Percentiles rank a stretch among this genome's conserved stretches.
These are phyloP conservation scores for Glebionis coronaria DNA, from an alignment of 129 eudicot genomes.

Conservation along the genomic window DNA sequence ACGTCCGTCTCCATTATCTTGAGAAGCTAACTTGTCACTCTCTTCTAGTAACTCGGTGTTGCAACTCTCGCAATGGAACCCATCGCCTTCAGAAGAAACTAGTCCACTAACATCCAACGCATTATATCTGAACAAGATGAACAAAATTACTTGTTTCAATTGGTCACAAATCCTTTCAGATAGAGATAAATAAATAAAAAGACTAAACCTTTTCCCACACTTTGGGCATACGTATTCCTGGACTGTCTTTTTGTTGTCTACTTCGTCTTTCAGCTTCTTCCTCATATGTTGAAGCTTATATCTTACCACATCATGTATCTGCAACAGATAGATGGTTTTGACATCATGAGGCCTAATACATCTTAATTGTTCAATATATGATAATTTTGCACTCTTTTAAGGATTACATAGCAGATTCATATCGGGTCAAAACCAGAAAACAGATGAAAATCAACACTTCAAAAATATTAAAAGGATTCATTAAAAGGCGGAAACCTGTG, in stretches of 20 bases:
- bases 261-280: constrained; percentile 73
- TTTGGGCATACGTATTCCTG: constrained; percentile 91
- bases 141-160: constrained; percentile 3
- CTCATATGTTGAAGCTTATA: constrained; percentile 90
- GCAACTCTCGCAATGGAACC: constrained; percentile 90
- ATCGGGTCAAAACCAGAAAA: neutral
- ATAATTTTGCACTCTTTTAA: no score
- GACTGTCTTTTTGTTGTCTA: constrained; percentile 80
- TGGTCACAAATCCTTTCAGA: neutral
- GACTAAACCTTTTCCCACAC: constrained; percentile 42
- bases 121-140: constrained; percentile 54
- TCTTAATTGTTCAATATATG: no score
- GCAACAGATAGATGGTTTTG: constrained; percentile 22
- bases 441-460: neutral
- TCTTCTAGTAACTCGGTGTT: constrained; percentile 86
- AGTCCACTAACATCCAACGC: constrained; percentile 85
- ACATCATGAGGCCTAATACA: neutral
- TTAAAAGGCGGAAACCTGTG: constrained; percentile 53
- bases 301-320: constrained; percentile 97
- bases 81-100: constrained; percentile 58
- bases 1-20: constrained; percentile 84
- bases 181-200: constrained; percentile 7
- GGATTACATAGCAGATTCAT: constrained; percentile 4
- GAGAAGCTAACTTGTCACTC: constrained; percentile 76
- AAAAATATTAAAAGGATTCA: neutral